Evolutionary conservation across 1,284 basidiomycete genomes (phyloP).

Genomic region (Stygiomarasmius scandens): DNA sequence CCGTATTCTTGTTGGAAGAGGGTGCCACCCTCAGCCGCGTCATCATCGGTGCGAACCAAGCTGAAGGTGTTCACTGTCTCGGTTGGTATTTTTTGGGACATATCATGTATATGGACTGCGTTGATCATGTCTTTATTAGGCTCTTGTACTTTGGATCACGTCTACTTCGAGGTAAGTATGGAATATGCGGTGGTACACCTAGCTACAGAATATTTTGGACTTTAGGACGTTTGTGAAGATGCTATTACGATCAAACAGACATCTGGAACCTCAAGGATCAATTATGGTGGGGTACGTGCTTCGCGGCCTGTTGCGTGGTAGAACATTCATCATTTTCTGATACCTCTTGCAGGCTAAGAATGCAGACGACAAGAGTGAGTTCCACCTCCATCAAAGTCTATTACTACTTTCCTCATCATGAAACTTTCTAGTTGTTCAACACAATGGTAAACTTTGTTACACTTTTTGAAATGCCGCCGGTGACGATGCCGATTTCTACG

Average conservation of each 20-base stretch:
- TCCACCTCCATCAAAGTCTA: background rate
- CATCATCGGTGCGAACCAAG: conserved; percentile 42
- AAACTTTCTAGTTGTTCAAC: conserved; percentile 7
- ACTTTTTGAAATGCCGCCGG: background rate
- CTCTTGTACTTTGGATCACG: conserved; percentile 41
- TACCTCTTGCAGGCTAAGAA: conserved; percentile 27
- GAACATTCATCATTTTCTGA: background rate
- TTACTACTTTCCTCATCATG: background rate
- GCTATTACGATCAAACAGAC: conserved; percentile 43
- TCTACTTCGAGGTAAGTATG: conserved; percentile 37
- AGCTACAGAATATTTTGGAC: background rate
- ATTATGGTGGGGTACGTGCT: conserved; percentile 39
- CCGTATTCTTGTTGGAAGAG: conserved; percentile 42
- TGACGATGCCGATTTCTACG: conserved; percentile 36
- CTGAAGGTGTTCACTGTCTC: conserved; percentile 45
- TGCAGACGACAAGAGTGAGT: conserved; percentile 14
- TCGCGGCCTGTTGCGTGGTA: background rate
- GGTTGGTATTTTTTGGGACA: conserved; percentile 27
- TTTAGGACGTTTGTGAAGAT: conserved; percentile 45
- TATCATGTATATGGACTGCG: no score
- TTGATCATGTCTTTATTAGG: conserved; percentile 26
- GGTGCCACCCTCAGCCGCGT: conserved; percentile 42
- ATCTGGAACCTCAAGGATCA: conserved; percentile 37
- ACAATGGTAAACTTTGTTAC: conserved; percentile 35
- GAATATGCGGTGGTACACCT: no score